Conservation (phyloP, 2,329 filamentous ascomycete species). For the Alternaria consortialis region DNA sequence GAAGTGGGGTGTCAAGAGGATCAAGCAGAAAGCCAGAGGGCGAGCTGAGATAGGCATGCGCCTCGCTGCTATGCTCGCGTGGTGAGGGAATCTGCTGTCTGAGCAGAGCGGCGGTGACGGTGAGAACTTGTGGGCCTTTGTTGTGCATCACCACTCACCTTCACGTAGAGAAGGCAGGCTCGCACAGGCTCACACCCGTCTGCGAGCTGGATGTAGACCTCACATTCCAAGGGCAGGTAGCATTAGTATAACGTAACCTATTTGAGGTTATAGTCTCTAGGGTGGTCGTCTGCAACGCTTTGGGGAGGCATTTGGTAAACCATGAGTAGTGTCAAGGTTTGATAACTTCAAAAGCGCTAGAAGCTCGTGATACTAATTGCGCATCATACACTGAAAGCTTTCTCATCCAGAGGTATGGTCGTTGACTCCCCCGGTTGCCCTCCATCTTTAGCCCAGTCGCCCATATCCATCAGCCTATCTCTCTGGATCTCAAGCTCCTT, state of each 20-base stretch:
- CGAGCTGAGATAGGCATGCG: slow-evolving; percentile 10
- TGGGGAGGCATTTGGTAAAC: not conserved
- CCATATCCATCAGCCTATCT: slow-evolving; percentile 43
- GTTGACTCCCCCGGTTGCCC: not conserved
- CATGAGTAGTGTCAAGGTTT: not conserved
- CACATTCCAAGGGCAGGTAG: not conserved
- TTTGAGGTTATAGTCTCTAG: not conserved
- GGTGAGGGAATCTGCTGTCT: slow-evolving; percentile 17
- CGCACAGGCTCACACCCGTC: not conserved
- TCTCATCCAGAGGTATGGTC: slow-evolving; percentile 1
- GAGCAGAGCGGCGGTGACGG: slow-evolving; percentile 14
- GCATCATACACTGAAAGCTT: slow-evolving; percentile 11
- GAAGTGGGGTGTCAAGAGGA: slow-evolving; percentile 12
- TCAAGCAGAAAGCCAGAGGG: not conserved
- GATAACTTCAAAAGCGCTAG: not conserved
- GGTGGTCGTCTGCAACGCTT: not conserved
- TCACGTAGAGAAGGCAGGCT: slow-evolving; percentile 3
- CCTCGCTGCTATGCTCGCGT: not conserved
- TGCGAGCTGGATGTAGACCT: not conserved
- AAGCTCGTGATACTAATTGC: not conserved
- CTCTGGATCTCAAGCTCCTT: slow-evolving; percentile 39
- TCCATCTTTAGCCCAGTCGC: slow-evolving; percentile 29
- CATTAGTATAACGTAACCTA: not conserved
- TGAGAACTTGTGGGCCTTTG: slow-evolving; percentile 1
- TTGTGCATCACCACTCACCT: slow-evolving; percentile 7